Evolutionary conservation across 2,329 filamentous ascomycete species (phyloP), one percentile per base, ranked within the genome.

Genomic region (Hypoxylon sp.): DNA sequence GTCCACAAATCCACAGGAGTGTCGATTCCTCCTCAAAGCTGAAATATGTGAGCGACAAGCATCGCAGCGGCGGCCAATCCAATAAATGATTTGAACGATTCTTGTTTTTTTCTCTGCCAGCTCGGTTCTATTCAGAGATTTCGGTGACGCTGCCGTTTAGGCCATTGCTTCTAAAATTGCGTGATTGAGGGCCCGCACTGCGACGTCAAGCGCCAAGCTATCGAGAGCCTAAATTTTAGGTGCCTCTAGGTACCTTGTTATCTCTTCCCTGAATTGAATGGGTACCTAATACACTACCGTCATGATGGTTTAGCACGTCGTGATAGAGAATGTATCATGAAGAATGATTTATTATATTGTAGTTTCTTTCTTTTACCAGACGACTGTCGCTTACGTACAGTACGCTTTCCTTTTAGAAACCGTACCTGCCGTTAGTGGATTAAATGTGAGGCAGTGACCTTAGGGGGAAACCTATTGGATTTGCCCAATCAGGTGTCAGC

Each of bases 121-220:
- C 36, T 51, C 18, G 20, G 28, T 50, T 40, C 53, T 36, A 26
- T 32, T 36, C 9, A 30, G 38, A 67, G 22, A 49, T 60, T 60
- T 44, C 49, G 50, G 45, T 48, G 42, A 57, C 38, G 48, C 24
- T 16, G 1, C 36, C n/a, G 24, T 62, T 65, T 54, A 26, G 36
- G 44, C 38, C 45, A 64, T 53, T 53, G 16, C 16, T 32, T 28
- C 36, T 36, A n/a, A 61, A 62, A 68, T 68, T 68, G 65, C 65
- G 65, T 68, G 65, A 68, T 68, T 49, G 54, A 56, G 11, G 42
- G 24, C 22, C 36, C 49, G 36, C 54, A 30, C 32, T 44, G 38
- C 51, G 40, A 48, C 48, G 45, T 50, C 49, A 48, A 36, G 44
- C 38, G 55, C 54, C 45, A 59, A 63, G 54, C 46, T 38, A 18